phyloP scores from a whole-genome alignment of 1,139 yeast species.

The Wickerhamiella pararugosa region DNA sequence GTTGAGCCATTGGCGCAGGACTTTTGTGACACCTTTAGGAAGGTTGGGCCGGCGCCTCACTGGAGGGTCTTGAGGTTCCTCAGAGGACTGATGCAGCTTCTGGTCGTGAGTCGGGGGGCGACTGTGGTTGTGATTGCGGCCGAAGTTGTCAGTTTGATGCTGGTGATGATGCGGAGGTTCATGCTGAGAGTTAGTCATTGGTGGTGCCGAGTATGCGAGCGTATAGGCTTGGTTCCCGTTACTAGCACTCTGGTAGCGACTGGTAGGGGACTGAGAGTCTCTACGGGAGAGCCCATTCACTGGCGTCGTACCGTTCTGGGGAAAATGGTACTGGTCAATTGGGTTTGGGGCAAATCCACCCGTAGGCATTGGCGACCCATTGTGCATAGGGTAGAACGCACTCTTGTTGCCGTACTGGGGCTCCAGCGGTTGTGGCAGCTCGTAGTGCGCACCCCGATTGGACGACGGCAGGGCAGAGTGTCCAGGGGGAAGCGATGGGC shows the following conservation, averaged over 20 bases:
- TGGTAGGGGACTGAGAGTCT: background rate
- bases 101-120: slow-evolving; percentile 10
- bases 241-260: background rate
- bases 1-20: slow-evolving; percentile 69
- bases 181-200: background rate
- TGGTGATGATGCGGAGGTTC: background rate
- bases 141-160: background rate
- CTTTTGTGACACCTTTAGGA: slow-evolving; percentile 78
- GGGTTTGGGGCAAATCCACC: background rate
- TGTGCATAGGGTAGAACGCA: no score
- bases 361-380: background rate
- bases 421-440: no score
- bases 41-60: slow-evolving; percentile 41
- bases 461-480: background rate
- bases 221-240: background rate
- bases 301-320: background rate
- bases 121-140: background rate
- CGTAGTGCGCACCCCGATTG: background rate
- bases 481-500: background rate
- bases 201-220: background rate
- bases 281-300: background rate
- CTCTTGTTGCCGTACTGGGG: no score
- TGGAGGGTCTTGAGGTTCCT: slow-evolving; percentile 7
- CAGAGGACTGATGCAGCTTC: slow-evolving; percentile 8
- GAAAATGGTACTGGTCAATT: background rate